phyloP scores from a whole-genome alignment of 2,329 filamentous ascomycete genomes.

The Trichoderma asperellum region DNA sequence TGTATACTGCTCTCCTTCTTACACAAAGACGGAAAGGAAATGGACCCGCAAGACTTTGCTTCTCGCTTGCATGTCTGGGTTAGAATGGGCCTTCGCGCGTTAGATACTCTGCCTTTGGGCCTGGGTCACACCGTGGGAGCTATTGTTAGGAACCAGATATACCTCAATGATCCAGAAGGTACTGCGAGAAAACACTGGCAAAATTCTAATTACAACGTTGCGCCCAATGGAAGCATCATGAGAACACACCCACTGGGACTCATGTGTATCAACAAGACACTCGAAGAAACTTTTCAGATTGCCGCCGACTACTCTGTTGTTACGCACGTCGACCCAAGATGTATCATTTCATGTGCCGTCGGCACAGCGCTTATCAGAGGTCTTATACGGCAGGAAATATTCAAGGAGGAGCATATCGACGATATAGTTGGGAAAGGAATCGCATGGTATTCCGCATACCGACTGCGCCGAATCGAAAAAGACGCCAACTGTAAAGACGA shows the following conservation, averaged over 20 bases:
- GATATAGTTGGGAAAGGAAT: conserved; percentile 46
- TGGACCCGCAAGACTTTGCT: conserved; percentile 49
- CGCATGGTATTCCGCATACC: conserved; percentile 43
- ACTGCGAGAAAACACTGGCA: conserved; percentile 49
- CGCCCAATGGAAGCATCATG: conserved; percentile 59
- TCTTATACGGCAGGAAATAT: conserved; percentile 51
- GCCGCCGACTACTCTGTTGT: conserved; percentile 49
- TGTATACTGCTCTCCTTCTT: conserved; percentile 54
- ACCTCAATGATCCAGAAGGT: conserved; percentile 45
- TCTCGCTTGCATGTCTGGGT: conserved; percentile 52
- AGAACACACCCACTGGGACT: conserved; percentile 56
- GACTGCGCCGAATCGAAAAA: conserved; percentile 31
- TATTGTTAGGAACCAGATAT: conserved; percentile 48
- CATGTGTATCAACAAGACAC: conserved; percentile 47
- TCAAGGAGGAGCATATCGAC: conserved; percentile 46
- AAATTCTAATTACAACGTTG: conserved; percentile 44
- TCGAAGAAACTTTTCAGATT: conserved; percentile 49
- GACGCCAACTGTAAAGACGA: conserved; percentile 38
- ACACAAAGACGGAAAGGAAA: conserved; percentile 45
- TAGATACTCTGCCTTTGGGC: conserved; percentile 53
- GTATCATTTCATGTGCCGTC: conserved; percentile 54
- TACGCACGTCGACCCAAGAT: conserved; percentile 57
- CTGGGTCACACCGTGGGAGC: conserved; percentile 52
- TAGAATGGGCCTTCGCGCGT: conserved; percentile 49
- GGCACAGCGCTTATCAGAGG: conserved; percentile 52